These are phyloP conservation scores for Syzygium malaccense DNA, from an alignment of 441 rosid genomes.

Conservation along the genomic window DNA sequence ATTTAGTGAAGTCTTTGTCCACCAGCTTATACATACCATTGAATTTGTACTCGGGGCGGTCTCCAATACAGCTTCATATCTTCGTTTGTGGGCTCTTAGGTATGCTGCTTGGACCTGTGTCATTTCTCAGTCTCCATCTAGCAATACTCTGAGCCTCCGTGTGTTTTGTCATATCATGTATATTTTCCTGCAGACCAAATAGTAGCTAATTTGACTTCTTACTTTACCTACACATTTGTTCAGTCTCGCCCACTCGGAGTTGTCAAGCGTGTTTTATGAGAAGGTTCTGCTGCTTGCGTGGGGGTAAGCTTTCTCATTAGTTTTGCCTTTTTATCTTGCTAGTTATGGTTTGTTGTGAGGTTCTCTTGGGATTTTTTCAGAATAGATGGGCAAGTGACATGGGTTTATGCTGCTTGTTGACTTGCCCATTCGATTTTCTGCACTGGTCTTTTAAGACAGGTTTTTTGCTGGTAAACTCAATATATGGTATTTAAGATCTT, in stretches of 20 bases:
- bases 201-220: not conserved
- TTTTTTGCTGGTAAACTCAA: not conserved
- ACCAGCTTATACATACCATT: slow-evolving; percentile 8
- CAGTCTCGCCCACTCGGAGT: slow-evolving; percentile 93
- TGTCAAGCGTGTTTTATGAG: slow-evolving; percentile 90
- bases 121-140: not conserved
- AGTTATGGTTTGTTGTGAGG: not conserved
- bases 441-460: not conserved
- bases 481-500: not conserved
- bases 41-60: slow-evolving; percentile 8
- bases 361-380: not conserved
- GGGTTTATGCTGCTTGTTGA: not conserved
- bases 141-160: not conserved
- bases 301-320: slow-evolving; percentile 49
- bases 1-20: slow-evolving; percentile 9
- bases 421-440: not conserved
- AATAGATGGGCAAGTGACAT: not conserved
- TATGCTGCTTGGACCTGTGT: not conserved
- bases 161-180: not conserved
- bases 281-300: slow-evolving; percentile 82
- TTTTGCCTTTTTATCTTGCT: not conserved
- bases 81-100: slow-evolving; percentile 9
- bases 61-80: slow-evolving; percentile 10
- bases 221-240: not conserved
- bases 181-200: not conserved